Evolutionary conservation across 768 basidiomycete genomes (phyloP), one percentile per base, ranked within the genome.

Genomic region (Mycena metata): DNA sequence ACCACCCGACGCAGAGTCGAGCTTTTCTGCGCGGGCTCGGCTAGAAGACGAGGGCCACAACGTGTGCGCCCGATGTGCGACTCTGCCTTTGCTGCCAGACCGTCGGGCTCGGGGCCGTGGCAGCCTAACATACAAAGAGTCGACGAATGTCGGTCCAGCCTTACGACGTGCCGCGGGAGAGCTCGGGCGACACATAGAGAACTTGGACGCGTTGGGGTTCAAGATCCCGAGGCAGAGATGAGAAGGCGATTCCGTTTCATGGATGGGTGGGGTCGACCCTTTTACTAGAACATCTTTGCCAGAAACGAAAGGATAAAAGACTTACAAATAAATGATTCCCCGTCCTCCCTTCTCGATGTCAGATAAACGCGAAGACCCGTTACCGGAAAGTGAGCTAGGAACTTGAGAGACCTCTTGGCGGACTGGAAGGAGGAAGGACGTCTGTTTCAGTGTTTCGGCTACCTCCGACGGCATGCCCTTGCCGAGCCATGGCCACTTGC

Each of bases 221-320:
- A 73, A 72, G 71, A 71, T 71, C 70, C 75, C 60, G 73, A 67
- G 46, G 51, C 63, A 35, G 35, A 11, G 39, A 58, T 1, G 64
- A 71, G 70, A 67, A 58, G 70, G 69, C 66, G 72, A 68, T 75
- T 72, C 69, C 68, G 60, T 64, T 69, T 72, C 60, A 71, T 64
- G 71, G 72, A 64, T 47, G 69, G 65, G 62, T 61, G 78, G 79
- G 80, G 80, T 92, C 91, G 89, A 92, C 88, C 88, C 91, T 92
- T 92, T 92, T 92, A 92, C 91, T 88, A 84, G 74, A 74, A 84
- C 91, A 92, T 92, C 91, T 74, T 87, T 76, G 87, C 82, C 75
- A 67, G 65, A 7, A 70, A 47, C 65, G 30, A 30, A 41, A 17
- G 39, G 19, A 24, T 3, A 15, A 24, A 41, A 21, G 21, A 56